A percentile compares a stretch with the other conserved stretches of the same genome.
Evolutionary conservation across 306 rosid genomes (phyloP).

Genomic region (Senna siamea): DNA sequence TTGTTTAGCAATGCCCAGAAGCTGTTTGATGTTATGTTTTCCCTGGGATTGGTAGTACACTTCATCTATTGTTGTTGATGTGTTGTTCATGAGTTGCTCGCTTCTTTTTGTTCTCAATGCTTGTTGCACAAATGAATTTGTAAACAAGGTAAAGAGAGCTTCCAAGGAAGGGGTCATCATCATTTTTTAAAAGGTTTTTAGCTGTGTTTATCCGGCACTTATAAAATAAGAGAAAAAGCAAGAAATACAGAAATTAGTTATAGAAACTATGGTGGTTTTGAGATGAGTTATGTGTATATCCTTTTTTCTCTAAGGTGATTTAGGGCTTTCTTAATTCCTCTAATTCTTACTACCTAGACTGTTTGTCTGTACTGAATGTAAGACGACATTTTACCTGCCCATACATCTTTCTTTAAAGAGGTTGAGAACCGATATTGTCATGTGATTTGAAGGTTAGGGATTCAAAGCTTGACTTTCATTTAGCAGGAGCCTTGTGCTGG

Average conservation of each 20-base stretch:
- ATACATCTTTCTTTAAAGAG: background rate
- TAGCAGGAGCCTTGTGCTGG: too few relatives aligned
- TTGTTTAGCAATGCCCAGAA: conserved; percentile 23
- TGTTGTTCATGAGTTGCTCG: too few relatives aligned
- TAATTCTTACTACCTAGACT: background rate
- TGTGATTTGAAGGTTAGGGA: too few relatives aligned
- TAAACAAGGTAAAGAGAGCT: background rate
- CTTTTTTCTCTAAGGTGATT: background rate
- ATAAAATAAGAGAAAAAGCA: background rate
- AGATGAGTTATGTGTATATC: background rate
- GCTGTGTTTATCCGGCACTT: background rate
- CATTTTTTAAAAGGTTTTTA: background rate
- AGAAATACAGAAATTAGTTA: background rate
- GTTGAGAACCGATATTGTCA: too few relatives aligned
- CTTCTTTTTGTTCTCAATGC: background rate
- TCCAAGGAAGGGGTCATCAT: background rate
- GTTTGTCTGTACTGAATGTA: background rate
- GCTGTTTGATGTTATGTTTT: conserved; percentile 41
- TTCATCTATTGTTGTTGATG: background rate
- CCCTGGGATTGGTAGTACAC: background rate
- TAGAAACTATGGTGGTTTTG: background rate
- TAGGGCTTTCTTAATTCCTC: background rate
- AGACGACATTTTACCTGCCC: background rate
- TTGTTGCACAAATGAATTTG: background rate
- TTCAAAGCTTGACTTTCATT: too few relatives aligned